phyloP scores from a whole-genome alignment of 2,329 filamentous ascomycete genomes.

The Aspergillus floridensis region DNA sequence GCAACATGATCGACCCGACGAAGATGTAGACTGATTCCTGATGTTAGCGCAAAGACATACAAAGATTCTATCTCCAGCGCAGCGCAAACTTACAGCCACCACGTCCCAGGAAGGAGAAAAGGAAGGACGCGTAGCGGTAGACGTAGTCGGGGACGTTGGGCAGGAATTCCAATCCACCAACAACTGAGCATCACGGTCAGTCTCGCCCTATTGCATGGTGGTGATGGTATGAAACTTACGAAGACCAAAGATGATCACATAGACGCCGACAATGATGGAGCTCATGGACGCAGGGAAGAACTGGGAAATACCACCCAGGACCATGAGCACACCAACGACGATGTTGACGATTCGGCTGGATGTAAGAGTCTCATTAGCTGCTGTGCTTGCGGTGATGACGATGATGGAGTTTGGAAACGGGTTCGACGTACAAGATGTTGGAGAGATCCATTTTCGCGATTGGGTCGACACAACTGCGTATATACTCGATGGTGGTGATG shows the following conservation, averaged over 20 bases:
- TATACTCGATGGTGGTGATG: not conserved
- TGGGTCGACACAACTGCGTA: not conserved
- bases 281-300: slow-evolving; percentile 50
- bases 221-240: slow-evolving; percentile 51
- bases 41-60: not conserved
- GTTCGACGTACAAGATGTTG: slow-evolving; percentile 76
- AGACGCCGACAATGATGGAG: slow-evolving; percentile 74
- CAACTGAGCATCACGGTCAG: slow-evolving; percentile 47
- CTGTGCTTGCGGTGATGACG: not conserved
- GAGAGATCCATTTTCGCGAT: slow-evolving; percentile 75
- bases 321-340: slow-evolving; percentile 79
- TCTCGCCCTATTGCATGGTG: too few relatives aligned
- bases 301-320: slow-evolving; percentile 69
- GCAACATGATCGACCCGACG: slow-evolving; percentile 79
- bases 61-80: not conserved
- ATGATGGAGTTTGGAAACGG: not conserved
- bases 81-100: slow-evolving; percentile 74
- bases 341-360: slow-evolving; percentile 90
- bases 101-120: slow-evolving; percentile 95
- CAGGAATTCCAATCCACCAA: slow-evolving; percentile 77
- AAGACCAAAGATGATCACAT: slow-evolving; percentile 87
- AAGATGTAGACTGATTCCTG: slow-evolving; percentile 84
- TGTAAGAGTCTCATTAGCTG: slow-evolving; percentile 11
- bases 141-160: slow-evolving; percentile 83
- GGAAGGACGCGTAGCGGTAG: slow-evolving; percentile 90